Evolutionary conservation across 2,329 filamentous ascomycete species (phyloP).

Genomic region (Alternaria consortialis): DNA sequence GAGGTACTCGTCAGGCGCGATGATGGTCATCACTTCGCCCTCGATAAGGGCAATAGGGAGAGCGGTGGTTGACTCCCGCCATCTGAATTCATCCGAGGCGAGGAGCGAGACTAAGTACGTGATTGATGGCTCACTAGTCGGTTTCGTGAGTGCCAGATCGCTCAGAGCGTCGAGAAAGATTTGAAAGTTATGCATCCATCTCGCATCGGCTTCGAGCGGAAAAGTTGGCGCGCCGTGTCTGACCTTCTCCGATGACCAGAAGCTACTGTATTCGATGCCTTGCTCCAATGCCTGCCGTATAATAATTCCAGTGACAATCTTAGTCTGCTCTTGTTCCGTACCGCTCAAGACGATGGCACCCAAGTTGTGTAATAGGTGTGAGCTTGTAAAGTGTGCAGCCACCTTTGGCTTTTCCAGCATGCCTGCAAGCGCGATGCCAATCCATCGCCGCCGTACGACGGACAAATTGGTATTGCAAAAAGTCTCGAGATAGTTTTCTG

Average conservation of each 20-base stretch:
- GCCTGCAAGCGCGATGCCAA: constrained; percentile 40
- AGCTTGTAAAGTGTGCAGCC: constrained; percentile 23
- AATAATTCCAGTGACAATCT: constrained; percentile 43
- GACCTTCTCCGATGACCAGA: constrained; percentile 41
- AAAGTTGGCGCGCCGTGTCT: constrained; percentile 34
- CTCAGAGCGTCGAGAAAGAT: constrained; percentile 37
- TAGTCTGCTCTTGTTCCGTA: constrained; percentile 40
- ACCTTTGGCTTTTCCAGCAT: constrained; percentile 34
- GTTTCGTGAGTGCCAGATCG: constrained; percentile 23
- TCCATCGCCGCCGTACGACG: constrained; percentile 38
- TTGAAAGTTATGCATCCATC: constrained; percentile 44
- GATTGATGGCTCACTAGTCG: constrained; percentile 22
- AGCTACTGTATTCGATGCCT: constrained; percentile 33
- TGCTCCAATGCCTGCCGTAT: constrained; percentile 36
- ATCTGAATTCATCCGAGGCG: constrained; percentile 34
- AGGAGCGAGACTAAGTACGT: constrained; percentile 35
- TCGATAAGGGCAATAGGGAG: constrained; percentile 29
- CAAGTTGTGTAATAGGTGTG: constrained; percentile 25
- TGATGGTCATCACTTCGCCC: constrained; percentile 30
- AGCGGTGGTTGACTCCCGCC: constrained; percentile 20
- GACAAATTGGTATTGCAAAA: constrained; percentile 36
- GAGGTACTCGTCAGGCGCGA: constrained; percentile 27
- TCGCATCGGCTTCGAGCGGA: constrained; percentile 21
- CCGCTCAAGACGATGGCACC: constrained; percentile 36
- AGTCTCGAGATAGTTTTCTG: constrained; percentile 36